Conservation (phyloP, 139 green algal species). For the Eudorina sp. region DNA sequence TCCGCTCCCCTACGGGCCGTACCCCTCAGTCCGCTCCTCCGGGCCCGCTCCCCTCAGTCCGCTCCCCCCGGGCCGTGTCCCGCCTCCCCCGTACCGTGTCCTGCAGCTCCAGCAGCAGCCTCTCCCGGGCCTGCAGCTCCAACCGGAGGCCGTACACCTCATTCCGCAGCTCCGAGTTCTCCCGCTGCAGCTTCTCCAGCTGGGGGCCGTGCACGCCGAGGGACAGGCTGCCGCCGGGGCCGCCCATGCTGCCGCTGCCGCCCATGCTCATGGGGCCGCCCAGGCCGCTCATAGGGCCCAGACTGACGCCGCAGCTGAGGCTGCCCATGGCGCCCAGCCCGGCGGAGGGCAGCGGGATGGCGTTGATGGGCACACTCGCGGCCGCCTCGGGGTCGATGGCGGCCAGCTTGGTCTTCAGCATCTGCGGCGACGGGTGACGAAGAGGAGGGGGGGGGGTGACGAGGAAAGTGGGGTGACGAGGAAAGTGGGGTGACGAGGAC, state of each 20-base stretch:
- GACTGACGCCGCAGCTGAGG: neutral
- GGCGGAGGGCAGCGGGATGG: slow-evolving; percentile 20
- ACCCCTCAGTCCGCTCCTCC: no score
- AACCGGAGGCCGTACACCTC: slow-evolving; percentile 10
- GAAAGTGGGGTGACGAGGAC: no score
- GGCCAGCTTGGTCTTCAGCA: slow-evolving; percentile 11
- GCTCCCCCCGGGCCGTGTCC: no score
- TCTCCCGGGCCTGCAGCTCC: slow-evolving; percentile 47
- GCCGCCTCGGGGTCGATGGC: slow-evolving; percentile 46
- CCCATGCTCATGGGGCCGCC: neutral
- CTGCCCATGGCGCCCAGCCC: neutral
- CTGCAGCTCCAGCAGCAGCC: slow-evolving; percentile 51
- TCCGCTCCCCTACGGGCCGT: no score
- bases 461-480: no score
- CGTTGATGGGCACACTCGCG: slow-evolving; percentile 36
- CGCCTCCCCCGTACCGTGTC: neutral
- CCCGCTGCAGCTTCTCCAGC: slow-evolving; percentile 12
- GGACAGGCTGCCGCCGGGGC: neutral
- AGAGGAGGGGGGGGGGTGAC: neutral
- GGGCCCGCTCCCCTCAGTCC: no score
- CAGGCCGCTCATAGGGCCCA: neutral
- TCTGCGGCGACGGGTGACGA: no score
- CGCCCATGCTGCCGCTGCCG: neutral
- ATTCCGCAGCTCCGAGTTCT: slow-evolving; percentile 19
- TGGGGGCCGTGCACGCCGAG: neutral